These are phyloP conservation scores for Oryza meyeriana DNA, from an alignment of 176 grass and related monocot species.

Conservation along the genomic window DNA sequence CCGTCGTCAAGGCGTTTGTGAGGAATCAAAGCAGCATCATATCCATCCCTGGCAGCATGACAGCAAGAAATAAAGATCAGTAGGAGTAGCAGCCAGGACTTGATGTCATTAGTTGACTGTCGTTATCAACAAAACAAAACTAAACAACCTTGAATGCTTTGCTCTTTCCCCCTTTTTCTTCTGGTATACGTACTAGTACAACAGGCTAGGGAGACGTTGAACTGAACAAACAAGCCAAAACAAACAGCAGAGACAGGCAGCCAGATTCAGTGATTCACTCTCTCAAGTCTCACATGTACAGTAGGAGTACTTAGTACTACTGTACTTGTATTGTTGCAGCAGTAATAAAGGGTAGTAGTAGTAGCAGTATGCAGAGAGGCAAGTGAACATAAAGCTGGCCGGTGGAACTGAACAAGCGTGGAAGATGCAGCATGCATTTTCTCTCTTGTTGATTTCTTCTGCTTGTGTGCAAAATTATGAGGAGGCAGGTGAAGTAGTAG, in stretches of 20 bases:
- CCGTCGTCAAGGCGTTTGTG: background rate
- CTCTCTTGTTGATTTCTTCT: background rate
- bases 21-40: background rate
- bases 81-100: too few species aligned
- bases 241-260: background rate
- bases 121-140: conserved; percentile 11
- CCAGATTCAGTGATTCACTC: background rate
- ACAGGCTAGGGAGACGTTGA: background rate
- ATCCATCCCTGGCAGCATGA: background rate
- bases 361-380: background rate
- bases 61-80: background rate
- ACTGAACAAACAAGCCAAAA: background rate
- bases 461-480: background rate
- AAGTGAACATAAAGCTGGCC: background rate
- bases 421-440: background rate
- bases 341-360: background rate
- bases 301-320: too few species aligned
- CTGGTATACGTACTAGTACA: background rate
- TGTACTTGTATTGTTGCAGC: too few species aligned
- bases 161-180: background rate
- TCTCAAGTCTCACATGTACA: too few species aligned
- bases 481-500: background rate
- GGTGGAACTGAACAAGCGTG: background rate
- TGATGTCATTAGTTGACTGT: conserved; percentile 41
- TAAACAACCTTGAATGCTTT: background rate